Evolutionary conservation across 225 moss, liverwort and hornwort genomes (phyloP).

Genomic region (Asterella californica): DNA sequence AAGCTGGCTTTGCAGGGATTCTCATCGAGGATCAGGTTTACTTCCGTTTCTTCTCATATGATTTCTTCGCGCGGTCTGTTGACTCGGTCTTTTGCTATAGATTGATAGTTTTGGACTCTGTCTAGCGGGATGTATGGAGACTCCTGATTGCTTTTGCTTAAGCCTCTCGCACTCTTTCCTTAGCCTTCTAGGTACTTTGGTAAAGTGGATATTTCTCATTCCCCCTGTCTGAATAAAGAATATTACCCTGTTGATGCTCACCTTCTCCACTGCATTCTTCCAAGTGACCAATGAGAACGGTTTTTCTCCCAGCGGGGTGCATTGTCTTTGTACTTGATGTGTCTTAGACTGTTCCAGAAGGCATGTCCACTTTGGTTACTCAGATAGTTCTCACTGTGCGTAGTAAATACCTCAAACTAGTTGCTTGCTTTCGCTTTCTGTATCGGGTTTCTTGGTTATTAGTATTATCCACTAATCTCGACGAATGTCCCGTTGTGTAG

Average conservation of each 20-base stretch:
- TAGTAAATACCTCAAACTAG: neutral
- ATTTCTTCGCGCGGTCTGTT: constrained; percentile 7
- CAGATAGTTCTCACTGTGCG: neutral
- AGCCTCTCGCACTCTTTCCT: neutral
- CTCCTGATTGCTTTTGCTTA: neutral
- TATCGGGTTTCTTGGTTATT: neutral
- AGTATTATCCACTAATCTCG: constrained; percentile 17
- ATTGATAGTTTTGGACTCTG: neutral
- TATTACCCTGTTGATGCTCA: neutral
- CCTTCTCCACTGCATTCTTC: neutral
- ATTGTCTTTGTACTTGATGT: constrained; percentile 23
- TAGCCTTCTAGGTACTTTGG: neutral
- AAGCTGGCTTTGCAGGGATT: constrained; percentile 93
- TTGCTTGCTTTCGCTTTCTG: constrained; percentile 6
- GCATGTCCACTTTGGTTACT: constrained; percentile 38
- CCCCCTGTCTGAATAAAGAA: neutral
- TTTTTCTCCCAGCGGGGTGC: neutral
- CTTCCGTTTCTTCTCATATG: neutral
- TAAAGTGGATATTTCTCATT: neutral
- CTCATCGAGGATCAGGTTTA: constrained; percentile 96
- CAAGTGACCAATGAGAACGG: neutral
- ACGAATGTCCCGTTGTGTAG: constrained; percentile 35
- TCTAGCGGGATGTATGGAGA: neutral
- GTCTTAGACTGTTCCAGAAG: neutral
- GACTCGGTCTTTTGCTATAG: neutral